These are phyloP conservation scores for Ormosia emarginata DNA, from an alignment of 306 rosid species.

Conservation along the genomic window DNA sequence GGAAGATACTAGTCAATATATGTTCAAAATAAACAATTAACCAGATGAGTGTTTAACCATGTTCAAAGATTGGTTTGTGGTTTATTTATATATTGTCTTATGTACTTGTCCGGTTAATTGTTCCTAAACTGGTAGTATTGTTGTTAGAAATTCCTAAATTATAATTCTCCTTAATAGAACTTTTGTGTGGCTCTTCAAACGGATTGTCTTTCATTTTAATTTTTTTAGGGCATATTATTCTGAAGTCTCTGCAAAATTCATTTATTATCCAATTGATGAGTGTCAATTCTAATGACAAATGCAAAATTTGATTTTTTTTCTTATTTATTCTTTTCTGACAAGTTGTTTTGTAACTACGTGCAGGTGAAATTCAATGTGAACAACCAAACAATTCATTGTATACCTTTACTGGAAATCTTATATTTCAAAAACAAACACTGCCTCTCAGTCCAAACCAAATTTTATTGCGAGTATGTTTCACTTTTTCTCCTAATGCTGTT, in stretches of 20 bases:
- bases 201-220: not conserved
- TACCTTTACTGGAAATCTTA: constrained; percentile 89
- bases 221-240: not conserved
- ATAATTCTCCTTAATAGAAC: not conserved
- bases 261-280: not conserved
- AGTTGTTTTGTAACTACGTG: constrained; percentile 18
- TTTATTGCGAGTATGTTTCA: constrained; percentile 67
- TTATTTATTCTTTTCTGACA: constrained; percentile 3
- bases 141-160: not conserved
- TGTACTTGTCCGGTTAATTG: constrained; percentile 6
- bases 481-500: constrained; percentile 14
- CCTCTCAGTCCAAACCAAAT: constrained; percentile 84
- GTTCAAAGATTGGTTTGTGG: not conserved
- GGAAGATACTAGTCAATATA: not conserved
- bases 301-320: not conserved
- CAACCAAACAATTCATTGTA: constrained; percentile 95
- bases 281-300: not conserved
- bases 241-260: not conserved
- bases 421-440: constrained; percentile 73
- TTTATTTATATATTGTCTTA: not conserved
- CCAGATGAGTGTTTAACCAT: not conserved
- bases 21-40: not conserved
- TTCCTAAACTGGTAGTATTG: not conserved
- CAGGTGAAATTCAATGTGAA: constrained; percentile 96
- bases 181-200: not conserved